A percentile compares a stretch with the other conserved stretches of the same genome.
These are phyloP conservation scores for Phytophthora chlamydospora DNA, from an alignment of 352 stramenopile genomes.

Conservation along the genomic window DNA sequence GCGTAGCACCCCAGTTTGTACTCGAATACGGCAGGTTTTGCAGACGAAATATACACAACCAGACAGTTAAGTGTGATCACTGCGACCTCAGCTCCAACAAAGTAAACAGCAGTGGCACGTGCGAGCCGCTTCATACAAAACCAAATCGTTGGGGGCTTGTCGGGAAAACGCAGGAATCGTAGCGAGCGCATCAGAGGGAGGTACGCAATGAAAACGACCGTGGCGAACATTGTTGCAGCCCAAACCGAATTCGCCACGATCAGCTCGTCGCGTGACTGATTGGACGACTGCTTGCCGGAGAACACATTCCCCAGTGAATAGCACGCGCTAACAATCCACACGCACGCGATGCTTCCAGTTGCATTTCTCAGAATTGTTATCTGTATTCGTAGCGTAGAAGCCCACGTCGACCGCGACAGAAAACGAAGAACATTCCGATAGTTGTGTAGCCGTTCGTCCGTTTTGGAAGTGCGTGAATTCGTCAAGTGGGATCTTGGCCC, in stretches of 20 bases:
- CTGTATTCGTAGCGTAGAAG: neutral
- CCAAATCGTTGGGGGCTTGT: neutral
- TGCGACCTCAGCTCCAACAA: neutral
- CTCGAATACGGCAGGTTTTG: neutral
- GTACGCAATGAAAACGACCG: slow-evolving; percentile 7
- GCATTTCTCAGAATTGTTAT: slow-evolving; percentile 10
- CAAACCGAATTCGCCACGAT: slow-evolving; percentile 17
- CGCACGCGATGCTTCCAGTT: slow-evolving; percentile 12
- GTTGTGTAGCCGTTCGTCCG: no score
- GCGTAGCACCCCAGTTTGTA: slow-evolving; percentile 35
- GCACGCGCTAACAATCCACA: slow-evolving; percentile 14
- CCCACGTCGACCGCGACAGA: neutral
- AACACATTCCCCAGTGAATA: slow-evolving; percentile 17
- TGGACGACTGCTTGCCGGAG: neutral
- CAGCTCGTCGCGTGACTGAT: slow-evolving; percentile 14
- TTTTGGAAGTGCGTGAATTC: no score
- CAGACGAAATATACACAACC: slow-evolving; percentile 2
- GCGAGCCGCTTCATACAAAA: slow-evolving; percentile 13
- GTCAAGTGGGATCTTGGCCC: no score
- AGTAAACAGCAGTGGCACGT: slow-evolving; percentile 11
- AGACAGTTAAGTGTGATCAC: slow-evolving; percentile 6
- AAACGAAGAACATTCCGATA: neutral
- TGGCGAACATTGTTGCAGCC: slow-evolving; percentile 6
- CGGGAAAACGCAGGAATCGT: slow-evolving; percentile 8
- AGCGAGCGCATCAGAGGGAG: slow-evolving; percentile 10